phyloP scores from a whole-genome alignment of 257 asterid species.

The Ligustrum vulgare region DNA sequence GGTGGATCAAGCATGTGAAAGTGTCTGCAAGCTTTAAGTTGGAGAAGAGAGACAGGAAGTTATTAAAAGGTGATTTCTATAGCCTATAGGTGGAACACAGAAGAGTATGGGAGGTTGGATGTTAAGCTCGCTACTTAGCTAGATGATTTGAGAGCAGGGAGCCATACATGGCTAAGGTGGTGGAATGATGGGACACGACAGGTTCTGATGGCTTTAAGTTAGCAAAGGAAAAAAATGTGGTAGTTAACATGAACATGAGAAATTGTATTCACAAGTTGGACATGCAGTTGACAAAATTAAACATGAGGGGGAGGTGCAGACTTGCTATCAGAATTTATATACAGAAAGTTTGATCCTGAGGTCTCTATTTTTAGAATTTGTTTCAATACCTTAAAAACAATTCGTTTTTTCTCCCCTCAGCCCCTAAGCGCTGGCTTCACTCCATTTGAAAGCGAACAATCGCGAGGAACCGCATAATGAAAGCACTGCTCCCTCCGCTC shows the following conservation, averaged over 20 bases:
- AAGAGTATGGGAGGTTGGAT: neutral
- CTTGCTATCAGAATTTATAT: neutral
- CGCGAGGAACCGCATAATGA: too few relatives aligned
- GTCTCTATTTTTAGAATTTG: neutral
- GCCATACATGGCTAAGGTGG: neutral
- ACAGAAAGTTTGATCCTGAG: neutral
- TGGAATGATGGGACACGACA: neutral
- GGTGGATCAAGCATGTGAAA: too few relatives aligned
- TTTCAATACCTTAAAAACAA: neutral
- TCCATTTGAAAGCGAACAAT: too few relatives aligned
- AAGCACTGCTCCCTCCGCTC: too few relatives aligned
- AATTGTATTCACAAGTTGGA: neutral
- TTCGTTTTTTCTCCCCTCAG: too few relatives aligned
- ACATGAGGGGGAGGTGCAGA: neutral
- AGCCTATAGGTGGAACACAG: too few relatives aligned
- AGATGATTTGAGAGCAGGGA: neutral
- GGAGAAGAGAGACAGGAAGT: too few relatives aligned
- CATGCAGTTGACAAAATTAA: neutral
- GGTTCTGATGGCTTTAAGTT: neutral
- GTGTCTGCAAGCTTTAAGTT: too few relatives aligned
- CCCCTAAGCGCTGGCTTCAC: too few relatives aligned
- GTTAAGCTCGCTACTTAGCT: neutral
- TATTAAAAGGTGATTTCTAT: too few relatives aligned
- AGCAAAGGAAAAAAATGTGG: neutral
- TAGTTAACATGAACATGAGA: neutral